phyloP scores from a whole-genome alignment of 768 basidiomycete species.

The Hortiboletus campestris region DNA sequence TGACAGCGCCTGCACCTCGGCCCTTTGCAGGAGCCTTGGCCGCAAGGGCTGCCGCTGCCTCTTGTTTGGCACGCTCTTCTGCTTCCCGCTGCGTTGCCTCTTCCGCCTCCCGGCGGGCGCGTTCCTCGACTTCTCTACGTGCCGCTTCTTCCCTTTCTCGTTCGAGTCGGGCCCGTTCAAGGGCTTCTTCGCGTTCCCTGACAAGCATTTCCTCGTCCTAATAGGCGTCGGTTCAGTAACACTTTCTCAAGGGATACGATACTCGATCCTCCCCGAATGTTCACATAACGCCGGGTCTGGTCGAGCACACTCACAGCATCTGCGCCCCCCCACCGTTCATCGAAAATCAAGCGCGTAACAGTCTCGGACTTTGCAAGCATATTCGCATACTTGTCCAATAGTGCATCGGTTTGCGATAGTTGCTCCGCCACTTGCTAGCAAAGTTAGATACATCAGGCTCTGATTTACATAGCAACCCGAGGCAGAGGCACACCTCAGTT shows the following conservation, averaged over 20 bases:
- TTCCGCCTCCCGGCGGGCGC: slow-evolving; percentile 29
- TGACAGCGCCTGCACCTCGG: slow-evolving; percentile 43
- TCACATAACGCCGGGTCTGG: not conserved
- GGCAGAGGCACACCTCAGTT: slow-evolving; percentile 55
- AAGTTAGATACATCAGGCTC: not conserved
- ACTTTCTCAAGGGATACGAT: not conserved
- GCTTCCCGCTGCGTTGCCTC: slow-evolving; percentile 41
- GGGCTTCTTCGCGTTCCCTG: slow-evolving; percentile 38
- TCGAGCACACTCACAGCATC: slow-evolving; percentile 52
- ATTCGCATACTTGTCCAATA: slow-evolving; percentile 72
- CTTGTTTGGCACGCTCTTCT: slow-evolving; percentile 49
- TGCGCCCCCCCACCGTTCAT: slow-evolving; percentile 74
- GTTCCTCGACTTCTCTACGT: slow-evolving; percentile 41
- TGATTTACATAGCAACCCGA: not conserved
- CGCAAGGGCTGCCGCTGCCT: slow-evolving; percentile 40
- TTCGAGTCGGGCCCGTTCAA: slow-evolving; percentile 32
- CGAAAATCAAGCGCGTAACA: slow-evolving; percentile 65
- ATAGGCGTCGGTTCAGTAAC: not conserved
- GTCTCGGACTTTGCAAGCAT: slow-evolving; percentile 71
- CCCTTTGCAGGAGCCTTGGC: slow-evolving; percentile 30
- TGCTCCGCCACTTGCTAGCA: slow-evolving; percentile 62
- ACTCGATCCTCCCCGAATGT: not conserved
- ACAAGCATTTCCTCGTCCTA: slow-evolving; percentile 63
- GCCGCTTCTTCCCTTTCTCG: slow-evolving; percentile 35
- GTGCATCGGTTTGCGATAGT: slow-evolving; percentile 65